These are phyloP conservation scores for Talaromyces marneffei DNA, from an alignment of 2,329 filamentous ascomycete genomes.

Conservation along the genomic window DNA sequence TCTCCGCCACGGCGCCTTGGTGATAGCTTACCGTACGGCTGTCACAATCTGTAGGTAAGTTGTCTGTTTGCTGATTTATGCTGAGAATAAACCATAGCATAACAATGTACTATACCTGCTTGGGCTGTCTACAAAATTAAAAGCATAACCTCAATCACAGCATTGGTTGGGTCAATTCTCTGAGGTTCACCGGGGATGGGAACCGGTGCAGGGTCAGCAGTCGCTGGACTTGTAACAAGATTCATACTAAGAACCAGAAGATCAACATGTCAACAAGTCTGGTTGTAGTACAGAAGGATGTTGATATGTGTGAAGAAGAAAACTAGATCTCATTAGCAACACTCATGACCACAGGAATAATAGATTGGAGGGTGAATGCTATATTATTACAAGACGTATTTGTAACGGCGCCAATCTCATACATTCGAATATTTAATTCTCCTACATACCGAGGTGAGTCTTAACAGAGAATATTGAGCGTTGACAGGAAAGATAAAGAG, in stretches of 20 bases:
- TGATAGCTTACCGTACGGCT: no score
- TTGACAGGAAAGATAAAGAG: no score
- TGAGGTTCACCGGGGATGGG: not conserved
- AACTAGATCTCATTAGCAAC: not conserved
- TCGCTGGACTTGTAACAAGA: not conserved
- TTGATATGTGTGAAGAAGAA: not conserved
- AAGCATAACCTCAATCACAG: not conserved
- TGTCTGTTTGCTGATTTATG: slow-evolving; percentile 1
- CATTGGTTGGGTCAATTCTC: not conserved
- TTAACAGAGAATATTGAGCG: no score
- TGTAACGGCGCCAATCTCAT: no score
- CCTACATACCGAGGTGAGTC: no score
- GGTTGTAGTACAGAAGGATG: not conserved
- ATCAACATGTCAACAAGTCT: not conserved
- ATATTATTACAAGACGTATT: no score
- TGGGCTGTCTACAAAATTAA: not conserved
- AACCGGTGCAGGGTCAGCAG: no score
- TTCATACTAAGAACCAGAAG: not conserved
- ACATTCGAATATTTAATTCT: no score
- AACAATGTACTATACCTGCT: not conserved
- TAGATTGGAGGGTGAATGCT: no score
- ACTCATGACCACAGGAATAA: no score
- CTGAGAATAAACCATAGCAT: not conserved
- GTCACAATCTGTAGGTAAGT: no score
- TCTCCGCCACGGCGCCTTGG: no score